These are phyloP conservation scores for Salinomyces thailandicus DNA, from an alignment of 2,329 filamentous ascomycete species.

Conservation along the genomic window DNA sequence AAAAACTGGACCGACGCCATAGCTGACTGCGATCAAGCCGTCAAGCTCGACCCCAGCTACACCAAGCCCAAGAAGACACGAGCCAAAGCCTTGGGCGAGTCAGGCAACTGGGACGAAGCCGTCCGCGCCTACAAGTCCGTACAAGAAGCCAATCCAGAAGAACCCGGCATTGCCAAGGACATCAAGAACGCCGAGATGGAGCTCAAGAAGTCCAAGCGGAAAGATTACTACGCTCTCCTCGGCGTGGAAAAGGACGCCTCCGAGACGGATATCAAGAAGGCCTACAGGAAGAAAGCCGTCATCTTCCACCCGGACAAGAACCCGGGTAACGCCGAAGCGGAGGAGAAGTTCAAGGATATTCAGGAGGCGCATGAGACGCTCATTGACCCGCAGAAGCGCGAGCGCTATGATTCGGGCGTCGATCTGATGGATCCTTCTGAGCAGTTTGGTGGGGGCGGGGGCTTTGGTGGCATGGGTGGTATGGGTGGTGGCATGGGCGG, in stretches of 20 bases:
- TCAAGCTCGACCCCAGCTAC: slow-evolving; percentile 74
- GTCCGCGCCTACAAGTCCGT: slow-evolving; percentile 82
- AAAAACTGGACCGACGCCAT: slow-evolving; percentile 78
- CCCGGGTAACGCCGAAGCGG: slow-evolving; percentile 70
- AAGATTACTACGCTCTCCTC: slow-evolving; percentile 98
- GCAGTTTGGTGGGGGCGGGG: slow-evolving; percentile 59
- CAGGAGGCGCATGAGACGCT: slow-evolving; percentile 94
- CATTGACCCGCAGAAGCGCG: slow-evolving; percentile 88
- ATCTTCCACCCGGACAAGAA: slow-evolving; percentile 97
- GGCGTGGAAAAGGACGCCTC: slow-evolving; percentile 75
- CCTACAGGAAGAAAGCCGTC: slow-evolving; percentile 90
- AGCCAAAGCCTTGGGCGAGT: slow-evolving; percentile 76
- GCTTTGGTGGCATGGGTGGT: slow-evolving; percentile 34
- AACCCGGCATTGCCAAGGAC: slow-evolving; percentile 71
- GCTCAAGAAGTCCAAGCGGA: slow-evolving; percentile 92
- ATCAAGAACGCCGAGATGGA: slow-evolving; percentile 85
- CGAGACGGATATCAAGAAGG: slow-evolving; percentile 85
- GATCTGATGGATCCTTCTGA: slow-evolving; percentile 82
- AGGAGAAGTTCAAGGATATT: slow-evolving; percentile 93
- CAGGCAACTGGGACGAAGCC: slow-evolving; percentile 85
- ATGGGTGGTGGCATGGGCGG: slow-evolving; percentile 32
- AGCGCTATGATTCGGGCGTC: slow-evolving; percentile 82
- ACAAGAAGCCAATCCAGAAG: slow-evolving; percentile 70
- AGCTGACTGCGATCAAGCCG: slow-evolving; percentile 72
- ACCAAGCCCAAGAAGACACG: slow-evolving; percentile 87